Conservation (phyloP, 176 grass and related monocot species). For the Zoysia pacifica region DNA sequence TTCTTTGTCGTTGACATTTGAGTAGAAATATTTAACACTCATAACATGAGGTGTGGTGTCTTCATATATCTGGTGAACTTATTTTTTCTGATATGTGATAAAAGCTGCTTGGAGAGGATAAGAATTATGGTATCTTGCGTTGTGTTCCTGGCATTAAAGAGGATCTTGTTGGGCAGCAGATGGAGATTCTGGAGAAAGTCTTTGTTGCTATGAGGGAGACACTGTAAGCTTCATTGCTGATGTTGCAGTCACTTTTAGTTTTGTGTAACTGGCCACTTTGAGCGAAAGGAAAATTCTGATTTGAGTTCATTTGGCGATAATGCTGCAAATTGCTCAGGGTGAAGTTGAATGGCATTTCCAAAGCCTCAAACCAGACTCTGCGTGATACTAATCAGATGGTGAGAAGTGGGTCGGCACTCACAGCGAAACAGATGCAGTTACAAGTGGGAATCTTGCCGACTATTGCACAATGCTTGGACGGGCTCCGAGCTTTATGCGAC, state of each 20-base stretch:
- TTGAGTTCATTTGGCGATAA: slow-evolving; percentile 7
- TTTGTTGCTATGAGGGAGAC: slow-evolving; percentile 55
- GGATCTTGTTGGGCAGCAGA: slow-evolving; percentile 69
- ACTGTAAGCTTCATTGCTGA: slow-evolving; percentile 52
- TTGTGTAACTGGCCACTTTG: neutral
- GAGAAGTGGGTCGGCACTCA: slow-evolving; percentile 56
- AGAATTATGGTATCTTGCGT: slow-evolving; percentile 66
- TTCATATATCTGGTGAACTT: neutral
- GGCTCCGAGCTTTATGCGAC: slow-evolving; percentile 53
- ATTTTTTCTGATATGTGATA: slow-evolving; percentile 5
- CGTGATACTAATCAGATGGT: slow-evolving; percentile 66
- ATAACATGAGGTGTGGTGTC: neutral
- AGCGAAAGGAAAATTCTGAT: neutral
- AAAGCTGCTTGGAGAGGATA: slow-evolving; percentile 60
- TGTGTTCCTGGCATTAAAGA: slow-evolving; percentile 50
- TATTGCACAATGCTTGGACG: slow-evolving; percentile 68
- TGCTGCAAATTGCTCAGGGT: slow-evolving; percentile 51
- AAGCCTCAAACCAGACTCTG: slow-evolving; percentile 61
- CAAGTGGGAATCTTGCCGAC: slow-evolving; percentile 71
- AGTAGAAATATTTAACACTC: neutral
- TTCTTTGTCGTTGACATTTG: neutral
- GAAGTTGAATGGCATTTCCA: slow-evolving; percentile 60
- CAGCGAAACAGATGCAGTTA: slow-evolving; percentile 62
- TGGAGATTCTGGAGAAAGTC: slow-evolving; percentile 57
- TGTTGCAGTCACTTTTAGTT: slow-evolving; percentile 9